A percentile compares a stretch with the other conserved stretches of the same genome.
These are phyloP conservation scores for Cyclostephanos invisitatus DNA, from an alignment of 108 stramenopile genomes.

Conservation along the genomic window DNA sequence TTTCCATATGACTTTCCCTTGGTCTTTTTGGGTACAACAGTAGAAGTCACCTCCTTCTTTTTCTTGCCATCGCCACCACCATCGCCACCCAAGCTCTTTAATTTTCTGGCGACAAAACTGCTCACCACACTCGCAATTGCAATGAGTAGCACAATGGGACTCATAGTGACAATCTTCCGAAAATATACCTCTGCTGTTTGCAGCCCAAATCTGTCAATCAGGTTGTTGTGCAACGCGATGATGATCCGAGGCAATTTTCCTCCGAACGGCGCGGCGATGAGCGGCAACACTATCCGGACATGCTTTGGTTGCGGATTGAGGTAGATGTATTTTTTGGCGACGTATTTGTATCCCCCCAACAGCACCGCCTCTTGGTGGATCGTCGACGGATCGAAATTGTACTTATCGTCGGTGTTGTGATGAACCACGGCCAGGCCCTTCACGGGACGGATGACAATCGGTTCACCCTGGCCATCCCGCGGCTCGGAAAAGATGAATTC, in stretches of 20 bases:
- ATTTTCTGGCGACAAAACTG: slow-evolving; percentile 22
- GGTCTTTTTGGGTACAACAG: slow-evolving; percentile 17
- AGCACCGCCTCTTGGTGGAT: slow-evolving; percentile 69
- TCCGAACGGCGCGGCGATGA: slow-evolving; percentile 66
- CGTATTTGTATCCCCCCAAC: slow-evolving; percentile 45
- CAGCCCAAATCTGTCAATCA: slow-evolving; percentile 75
- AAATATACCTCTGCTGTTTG: slow-evolving; percentile 70
- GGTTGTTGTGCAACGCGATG: slow-evolving; percentile 46
- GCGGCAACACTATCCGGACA: slow-evolving; percentile 70
- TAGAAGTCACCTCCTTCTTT: slow-evolving; percentile 9
- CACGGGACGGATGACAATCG: slow-evolving; percentile 66
- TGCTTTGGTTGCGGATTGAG: slow-evolving; percentile 58
- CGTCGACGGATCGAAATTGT: slow-evolving; percentile 62
- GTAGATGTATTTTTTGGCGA: slow-evolving; percentile 85
- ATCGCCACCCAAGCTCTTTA: slow-evolving; percentile 20
- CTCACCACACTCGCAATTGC: slow-evolving; percentile 50
- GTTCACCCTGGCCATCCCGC: slow-evolving; percentile 42
- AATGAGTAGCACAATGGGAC: slow-evolving; percentile 61
- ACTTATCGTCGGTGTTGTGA: slow-evolving; percentile 80
- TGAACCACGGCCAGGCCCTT: slow-evolving; percentile 85
- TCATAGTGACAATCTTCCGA: slow-evolving; percentile 69
- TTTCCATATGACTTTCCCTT: slow-evolving; percentile 9
- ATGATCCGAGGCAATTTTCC: slow-evolving; percentile 65
- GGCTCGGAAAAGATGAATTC: slow-evolving; percentile 65
- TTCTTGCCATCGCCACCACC: slow-evolving; percentile 21